These are phyloP conservation scores for Xylaria grammica DNA, from an alignment of 495 filamentous ascomycete genomes.

Conservation along the genomic window DNA sequence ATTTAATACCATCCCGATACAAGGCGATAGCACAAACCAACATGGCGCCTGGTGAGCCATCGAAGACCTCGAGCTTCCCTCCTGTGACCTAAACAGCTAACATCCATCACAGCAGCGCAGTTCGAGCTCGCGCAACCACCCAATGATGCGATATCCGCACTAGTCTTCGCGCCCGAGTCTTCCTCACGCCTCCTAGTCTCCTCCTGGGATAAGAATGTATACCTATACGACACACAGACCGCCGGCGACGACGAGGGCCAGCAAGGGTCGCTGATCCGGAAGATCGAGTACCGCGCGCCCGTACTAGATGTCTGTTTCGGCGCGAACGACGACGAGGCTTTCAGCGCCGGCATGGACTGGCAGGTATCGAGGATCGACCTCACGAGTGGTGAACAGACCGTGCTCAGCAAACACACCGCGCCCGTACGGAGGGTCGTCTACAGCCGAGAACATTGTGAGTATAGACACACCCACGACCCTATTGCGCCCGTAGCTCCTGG, in stretches of 20 bases:
- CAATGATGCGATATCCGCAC: conserved; percentile 83
- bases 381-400: conserved; percentile 68
- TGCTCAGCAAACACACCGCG: conserved; percentile 76
- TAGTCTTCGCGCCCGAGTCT: conserved; percentile 77
- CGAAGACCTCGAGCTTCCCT: neutral
- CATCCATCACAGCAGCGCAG: conserved; percentile 56
- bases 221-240: conserved; percentile 79
- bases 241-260: conserved; percentile 62
- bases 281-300: conserved; percentile 82
- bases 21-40: neutral
- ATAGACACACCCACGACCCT: neutral
- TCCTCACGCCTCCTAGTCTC: conserved; percentile 79
- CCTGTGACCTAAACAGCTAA: conserved; percentile 12
- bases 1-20: neutral
- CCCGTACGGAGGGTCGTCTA: conserved; percentile 85
- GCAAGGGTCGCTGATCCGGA: conserved; percentile 65
- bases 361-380: conserved; percentile 83
- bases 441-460: conserved; percentile 70
- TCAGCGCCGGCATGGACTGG: conserved; percentile 83
- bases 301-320: conserved; percentile 94
- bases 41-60: conserved; percentile 14
- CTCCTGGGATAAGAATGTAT: conserved; percentile 93
- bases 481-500: neutral
- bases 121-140: conserved; percentile 77
- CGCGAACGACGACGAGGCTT: conserved; percentile 77